These are phyloP conservation scores for Mycosphaerella arachidis DNA, from an alignment of 2,329 filamentous ascomycete species.

Conservation along the genomic window DNA sequence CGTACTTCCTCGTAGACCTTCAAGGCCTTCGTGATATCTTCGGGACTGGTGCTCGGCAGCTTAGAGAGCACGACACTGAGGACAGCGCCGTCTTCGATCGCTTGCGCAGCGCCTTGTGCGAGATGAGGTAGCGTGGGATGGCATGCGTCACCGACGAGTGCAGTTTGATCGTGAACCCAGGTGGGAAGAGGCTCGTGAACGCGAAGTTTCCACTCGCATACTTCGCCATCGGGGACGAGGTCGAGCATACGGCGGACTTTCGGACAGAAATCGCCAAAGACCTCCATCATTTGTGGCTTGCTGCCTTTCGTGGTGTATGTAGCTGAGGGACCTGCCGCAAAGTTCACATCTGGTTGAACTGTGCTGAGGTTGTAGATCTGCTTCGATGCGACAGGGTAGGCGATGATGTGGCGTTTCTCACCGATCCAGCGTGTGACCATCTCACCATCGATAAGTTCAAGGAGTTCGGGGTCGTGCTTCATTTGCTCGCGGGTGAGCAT, in stretches of 20 bases:
- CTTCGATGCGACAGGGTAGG: constrained; percentile 67
- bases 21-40: constrained; percentile 50
- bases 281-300: constrained; percentile 56
- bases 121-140: constrained; percentile 62
- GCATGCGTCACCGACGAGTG: constrained; percentile 56
- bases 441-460: constrained; percentile 63
- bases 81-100: constrained; percentile 60
- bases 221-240: constrained; percentile 59
- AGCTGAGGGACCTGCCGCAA: constrained; percentile 53
- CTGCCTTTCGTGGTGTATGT: constrained; percentile 61
- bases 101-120: constrained; percentile 61
- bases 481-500: constrained; percentile 68
- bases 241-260: constrained; percentile 57
- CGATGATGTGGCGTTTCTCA: constrained; percentile 69
- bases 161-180: constrained; percentile 54
- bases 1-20: constrained; percentile 54
- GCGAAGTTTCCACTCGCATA: constrained; percentile 63
- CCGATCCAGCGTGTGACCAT: constrained; percentile 72
- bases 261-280: constrained; percentile 59
- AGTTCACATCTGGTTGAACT: constrained; percentile 57
- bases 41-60: constrained; percentile 43
- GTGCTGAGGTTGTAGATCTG: constrained; percentile 64
- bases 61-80: constrained; percentile 49
- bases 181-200: constrained; percentile 59
- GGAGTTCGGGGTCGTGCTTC: constrained; percentile 61